Base-by-base conservation (phyloP, 495 filamentous ascomycete genomes). In the Neurospora sp. region DNA sequence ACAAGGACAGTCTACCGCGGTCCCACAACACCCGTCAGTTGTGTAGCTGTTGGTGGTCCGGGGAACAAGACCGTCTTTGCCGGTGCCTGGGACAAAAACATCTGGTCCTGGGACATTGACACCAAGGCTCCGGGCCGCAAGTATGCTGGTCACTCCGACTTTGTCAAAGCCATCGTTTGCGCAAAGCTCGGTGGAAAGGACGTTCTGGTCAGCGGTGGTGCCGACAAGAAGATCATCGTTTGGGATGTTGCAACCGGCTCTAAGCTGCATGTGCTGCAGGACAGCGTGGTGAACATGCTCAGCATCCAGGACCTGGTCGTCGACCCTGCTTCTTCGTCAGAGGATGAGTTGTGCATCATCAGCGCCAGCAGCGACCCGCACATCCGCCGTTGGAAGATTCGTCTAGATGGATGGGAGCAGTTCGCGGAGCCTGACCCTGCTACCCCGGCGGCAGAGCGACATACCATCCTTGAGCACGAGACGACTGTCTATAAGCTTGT, bases 31-130 rank as follows among this genome's bases (percentile, higher is more conserved):
- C 96, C 96, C 2, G 79, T 97, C 31, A 93, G 93, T 31, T 92
- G 89, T 74, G 79, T 98, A 68, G 90, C 90, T 38, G 83, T 97
- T 40, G 90, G 90, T 39, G 84, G 88, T 1, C 72, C 78, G 12
- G 82, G 83, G 69, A 84, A 83, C 48, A 82, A 72, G 3, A 88
- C 86, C 2, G 74, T 98, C 68, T 98, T 94, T 80, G 93, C 92
- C 38, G 94, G 94, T 35, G 93, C 90, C 74, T 99, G 96, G 96
- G 94, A 99, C 83, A 97, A 96, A 80, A 84, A 86, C 31, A 87
- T 98, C 53, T 97, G 90, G 89, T 91, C 92, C 40, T 97, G 92
- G 92, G 85, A 91, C 74, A 83, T 89, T 42, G 76, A 82, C 22
- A 89, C 88, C 3, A 83, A 84, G 35, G 76, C 84, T 14, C 84